phyloP scores from a whole-genome alignment of 192 early-diverging fungal genomes.

The Rhizophagus sp. region DNA sequence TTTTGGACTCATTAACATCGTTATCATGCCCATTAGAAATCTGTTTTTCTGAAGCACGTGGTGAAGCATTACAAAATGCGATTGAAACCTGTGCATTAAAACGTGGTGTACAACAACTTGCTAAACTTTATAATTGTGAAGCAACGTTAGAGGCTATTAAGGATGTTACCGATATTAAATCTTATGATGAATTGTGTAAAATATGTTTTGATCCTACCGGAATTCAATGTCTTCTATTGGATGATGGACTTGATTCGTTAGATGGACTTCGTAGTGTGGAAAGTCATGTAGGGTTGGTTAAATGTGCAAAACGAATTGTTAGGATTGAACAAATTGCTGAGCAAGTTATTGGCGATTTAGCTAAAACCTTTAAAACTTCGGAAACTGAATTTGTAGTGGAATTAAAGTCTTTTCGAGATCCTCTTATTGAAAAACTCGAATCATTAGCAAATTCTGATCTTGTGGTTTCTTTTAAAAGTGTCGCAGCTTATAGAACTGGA shows the following conservation, averaged over 20 bases:
- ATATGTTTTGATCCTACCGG: conserved; percentile 9
- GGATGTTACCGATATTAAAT: not conserved
- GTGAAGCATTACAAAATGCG: conserved; percentile 1
- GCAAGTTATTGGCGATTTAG: conserved; percentile 3
- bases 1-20: not conserved
- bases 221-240: conserved; percentile 22
- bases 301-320: not conserved
- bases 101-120: not conserved
- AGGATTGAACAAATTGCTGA: conserved; percentile 25
- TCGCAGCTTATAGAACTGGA: conserved; percentile 21
- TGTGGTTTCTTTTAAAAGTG: conserved; percentile 25
- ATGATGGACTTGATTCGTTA: conserved; percentile 15
- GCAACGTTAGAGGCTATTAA: not conserved
- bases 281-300: conserved; percentile 12
- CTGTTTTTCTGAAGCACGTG: conserved; percentile 6
- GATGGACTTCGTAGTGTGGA: not conserved
- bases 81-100: conserved; percentile 1
- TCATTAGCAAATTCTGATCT: conserved; percentile 7
- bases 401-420: not conserved
- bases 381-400: not conserved
- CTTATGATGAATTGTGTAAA: conserved; percentile 8
- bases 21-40: not conserved
- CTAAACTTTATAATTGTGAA: conserved; percentile 14
- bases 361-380: not conserved
- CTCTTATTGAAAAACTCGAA: not conserved